Conservation (phyloP, 2,329 filamentous ascomycete genomes). For the Clonostachys chloroleuca region DNA sequence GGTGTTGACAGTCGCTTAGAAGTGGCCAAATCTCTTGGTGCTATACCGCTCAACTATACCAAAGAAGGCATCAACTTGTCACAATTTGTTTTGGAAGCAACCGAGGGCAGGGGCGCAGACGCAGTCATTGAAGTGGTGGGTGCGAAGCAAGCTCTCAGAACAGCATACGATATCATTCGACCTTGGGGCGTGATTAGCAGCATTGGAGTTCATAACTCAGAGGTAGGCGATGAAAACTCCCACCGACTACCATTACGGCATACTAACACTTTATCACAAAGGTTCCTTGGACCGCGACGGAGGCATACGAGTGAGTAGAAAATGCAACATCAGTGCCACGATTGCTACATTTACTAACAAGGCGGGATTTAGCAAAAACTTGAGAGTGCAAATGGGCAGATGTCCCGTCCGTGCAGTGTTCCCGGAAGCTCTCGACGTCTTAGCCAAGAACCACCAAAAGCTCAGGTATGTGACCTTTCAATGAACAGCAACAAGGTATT, state of each 20-base stretch:
- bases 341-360: slow-evolving; percentile 44
- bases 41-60: slow-evolving; percentile 78
- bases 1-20: slow-evolving; percentile 71
- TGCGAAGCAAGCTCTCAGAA: slow-evolving; percentile 62
- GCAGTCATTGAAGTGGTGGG: slow-evolving; percentile 79
- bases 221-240: slow-evolving; percentile 34
- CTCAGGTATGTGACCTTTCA: slow-evolving; percentile 49
- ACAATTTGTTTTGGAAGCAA: slow-evolving; percentile 67
- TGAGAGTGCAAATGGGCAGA: slow-evolving; percentile 70
- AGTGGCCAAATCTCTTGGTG: slow-evolving; percentile 68
- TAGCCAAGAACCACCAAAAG: slow-evolving; percentile 63
- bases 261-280: slow-evolving; percentile 15
- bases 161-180: slow-evolving; percentile 66
- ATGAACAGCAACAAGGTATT: neutral
- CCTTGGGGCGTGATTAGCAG: slow-evolving; percentile 72
- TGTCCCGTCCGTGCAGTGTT: slow-evolving; percentile 65
- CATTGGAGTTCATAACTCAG: slow-evolving; percentile 71
- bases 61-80: slow-evolving; percentile 54
- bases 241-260: too few relatives aligned
- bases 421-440: slow-evolving; percentile 52
- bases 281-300: slow-evolving; percentile 63
- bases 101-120: slow-evolving; percentile 78
- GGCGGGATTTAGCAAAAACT: slow-evolving; percentile 53
- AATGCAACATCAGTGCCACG: too few relatives aligned
- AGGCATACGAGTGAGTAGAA: slow-evolving; percentile 49